Percentiles rank a stretch among this genome's conserved stretches.
phyloP scores from a whole-genome alignment of 1,284 basidiomycete genomes.

The Thecaphora thlaspeos region DNA sequence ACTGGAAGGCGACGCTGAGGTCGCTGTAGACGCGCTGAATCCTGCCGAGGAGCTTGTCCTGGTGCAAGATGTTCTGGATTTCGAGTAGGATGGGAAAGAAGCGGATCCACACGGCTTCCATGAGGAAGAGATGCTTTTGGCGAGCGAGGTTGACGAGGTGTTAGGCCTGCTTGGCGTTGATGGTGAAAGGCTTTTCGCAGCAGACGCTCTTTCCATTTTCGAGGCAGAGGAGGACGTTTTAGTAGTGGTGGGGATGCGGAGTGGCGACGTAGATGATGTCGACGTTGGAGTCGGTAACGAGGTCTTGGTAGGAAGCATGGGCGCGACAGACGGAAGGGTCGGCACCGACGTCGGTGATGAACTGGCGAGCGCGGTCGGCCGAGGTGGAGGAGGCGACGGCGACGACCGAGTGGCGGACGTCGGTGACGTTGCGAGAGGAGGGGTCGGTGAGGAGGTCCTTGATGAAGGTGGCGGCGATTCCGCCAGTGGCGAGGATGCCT shows the following conservation, averaged over 20 bases:
- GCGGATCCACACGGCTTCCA: conserved; percentile 48
- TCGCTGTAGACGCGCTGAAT: conserved; percentile 34
- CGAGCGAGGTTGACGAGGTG: conserved; percentile 72
- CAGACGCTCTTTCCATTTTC: conserved; percentile 77
- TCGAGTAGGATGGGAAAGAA: conserved; percentile 45
- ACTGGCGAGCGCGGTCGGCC: conserved; percentile 69
- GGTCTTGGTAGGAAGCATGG: conserved; percentile 74
- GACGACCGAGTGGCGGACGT: conserved; percentile 73
- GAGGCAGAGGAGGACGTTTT: conserved; percentile 73
- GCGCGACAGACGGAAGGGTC: conserved; percentile 65
- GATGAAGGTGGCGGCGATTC: conserved; percentile 54
- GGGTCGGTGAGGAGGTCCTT: conserved; percentile 59
- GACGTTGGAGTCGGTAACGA: conserved; percentile 70
- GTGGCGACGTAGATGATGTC: conserved; percentile 66
- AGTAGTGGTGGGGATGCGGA: conserved; percentile 81
- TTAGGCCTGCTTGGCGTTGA: conserved; percentile 61
- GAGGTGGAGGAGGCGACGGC: conserved; percentile 72
- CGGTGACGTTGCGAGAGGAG: conserved; percentile 65
- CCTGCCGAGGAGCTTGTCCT: conserved; percentile 34
- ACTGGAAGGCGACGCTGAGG: conserved; percentile 24
- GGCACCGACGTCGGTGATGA: conserved; percentile 64
- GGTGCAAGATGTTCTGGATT: conserved; percentile 32
- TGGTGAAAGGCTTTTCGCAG: conserved; percentile 60
- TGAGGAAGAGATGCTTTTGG: conserved; percentile 46
- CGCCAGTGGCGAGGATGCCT: conserved; percentile 47